phyloP scores from a whole-genome alignment of 306 rosid genomes.

The Urtica urens region DNA sequence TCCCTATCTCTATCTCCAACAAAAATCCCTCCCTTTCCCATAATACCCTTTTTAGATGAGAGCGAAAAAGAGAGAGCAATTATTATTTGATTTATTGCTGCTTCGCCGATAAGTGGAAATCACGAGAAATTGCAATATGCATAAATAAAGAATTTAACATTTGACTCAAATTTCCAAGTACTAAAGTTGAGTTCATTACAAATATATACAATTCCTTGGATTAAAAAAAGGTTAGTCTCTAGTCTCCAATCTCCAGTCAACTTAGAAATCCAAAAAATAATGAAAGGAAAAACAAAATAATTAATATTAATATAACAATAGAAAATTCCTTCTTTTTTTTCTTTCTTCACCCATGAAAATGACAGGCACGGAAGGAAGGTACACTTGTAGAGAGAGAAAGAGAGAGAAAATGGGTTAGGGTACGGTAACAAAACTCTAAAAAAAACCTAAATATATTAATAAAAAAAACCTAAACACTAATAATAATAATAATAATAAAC shows the following conservation, averaged over 20 bases:
- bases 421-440: background rate
- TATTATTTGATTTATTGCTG: background rate
- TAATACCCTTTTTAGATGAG: background rate
- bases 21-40: background rate
- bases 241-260: conserved; percentile 13
- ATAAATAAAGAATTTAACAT: background rate
- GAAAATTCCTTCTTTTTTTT: conserved; percentile 1
- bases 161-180: background rate
- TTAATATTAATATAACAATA: conserved; percentile 7
- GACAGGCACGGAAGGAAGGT: conserved; percentile 9
- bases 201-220: conserved; percentile 33
- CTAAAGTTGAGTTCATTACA: conserved; percentile 16
- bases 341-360: conserved; percentile 3
- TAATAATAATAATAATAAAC: background rate
- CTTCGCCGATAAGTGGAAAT: background rate
- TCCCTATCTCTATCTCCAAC: background rate
- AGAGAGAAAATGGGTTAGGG: background rate
- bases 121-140: conserved; percentile 3
- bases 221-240: conserved; percentile 15
- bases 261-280: conserved; percentile 16
- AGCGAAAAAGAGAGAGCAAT: background rate
- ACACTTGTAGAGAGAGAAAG: conserved; percentile 24
- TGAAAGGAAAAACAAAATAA: conserved; percentile 9
- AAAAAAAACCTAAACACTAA: background rate
- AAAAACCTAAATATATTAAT: background rate